phyloP scores from a whole-genome alignment of 139 green algal species.

The Edaphochlamys debaryana region DNA sequence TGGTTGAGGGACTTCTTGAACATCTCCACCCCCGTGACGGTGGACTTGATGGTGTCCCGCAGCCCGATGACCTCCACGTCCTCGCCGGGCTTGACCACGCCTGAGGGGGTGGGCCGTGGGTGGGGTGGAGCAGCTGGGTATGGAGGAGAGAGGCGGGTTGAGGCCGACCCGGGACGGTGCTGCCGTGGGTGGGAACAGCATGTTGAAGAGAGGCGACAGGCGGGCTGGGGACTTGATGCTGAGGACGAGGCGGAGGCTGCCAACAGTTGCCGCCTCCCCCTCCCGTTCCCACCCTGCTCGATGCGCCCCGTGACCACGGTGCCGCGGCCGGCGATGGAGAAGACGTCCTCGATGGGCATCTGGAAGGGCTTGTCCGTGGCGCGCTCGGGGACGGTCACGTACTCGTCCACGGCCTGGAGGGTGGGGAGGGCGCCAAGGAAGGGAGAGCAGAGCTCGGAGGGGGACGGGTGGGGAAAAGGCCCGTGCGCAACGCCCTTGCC shows the following conservation, averaged over 20 bases:
- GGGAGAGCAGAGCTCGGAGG: no score
- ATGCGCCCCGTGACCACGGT: conserved; percentile 96
- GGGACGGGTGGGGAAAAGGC: no score
- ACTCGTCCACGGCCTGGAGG: conserved; percentile 43
- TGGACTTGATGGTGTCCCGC: conserved; percentile 81
- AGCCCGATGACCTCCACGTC: conserved; percentile 97
- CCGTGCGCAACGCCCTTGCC: no score
- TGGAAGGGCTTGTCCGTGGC: conserved; percentile 96
- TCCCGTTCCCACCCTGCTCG: conserved; percentile 79
- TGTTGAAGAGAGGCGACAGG: no score
- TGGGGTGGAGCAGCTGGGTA: background rate
- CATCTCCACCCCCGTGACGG: conserved; percentile 97
- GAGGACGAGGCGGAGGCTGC: background rate
- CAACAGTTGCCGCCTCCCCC: background rate
- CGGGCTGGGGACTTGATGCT: no score
- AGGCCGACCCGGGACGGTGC: no score
- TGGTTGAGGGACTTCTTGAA: conserved; percentile 95
- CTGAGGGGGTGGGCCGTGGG: conserved; percentile 24
- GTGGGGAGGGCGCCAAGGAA: background rate
- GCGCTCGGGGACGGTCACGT: conserved; percentile 85
- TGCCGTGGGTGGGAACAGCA: no score
- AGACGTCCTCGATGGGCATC: conserved; percentile 98
- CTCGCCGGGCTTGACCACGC: conserved; percentile 92
- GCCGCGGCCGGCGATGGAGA: conserved; percentile 94
- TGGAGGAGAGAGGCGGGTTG: no score